Percentiles rank a stretch among this genome's conserved stretches.
These are phyloP conservation scores for Cucurbita pepo DNA, from an alignment of 306 rosid genomes.

Conservation along the genomic window DNA sequence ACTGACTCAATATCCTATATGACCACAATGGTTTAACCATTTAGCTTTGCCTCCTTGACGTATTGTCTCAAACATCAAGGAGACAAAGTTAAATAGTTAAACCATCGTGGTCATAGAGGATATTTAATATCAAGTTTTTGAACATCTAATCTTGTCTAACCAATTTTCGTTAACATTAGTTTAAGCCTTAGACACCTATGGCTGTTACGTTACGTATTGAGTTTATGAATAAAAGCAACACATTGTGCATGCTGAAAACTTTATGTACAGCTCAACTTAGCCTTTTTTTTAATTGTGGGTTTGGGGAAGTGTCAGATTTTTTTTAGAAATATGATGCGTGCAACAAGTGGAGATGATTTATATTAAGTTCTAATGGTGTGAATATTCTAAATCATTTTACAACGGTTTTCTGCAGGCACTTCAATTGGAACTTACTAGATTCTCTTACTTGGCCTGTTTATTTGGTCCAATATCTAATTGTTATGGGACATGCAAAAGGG, in stretches of 20 bases:
- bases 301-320: neutral
- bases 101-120: no score
- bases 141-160: neutral
- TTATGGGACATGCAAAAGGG: conserved; percentile 44
- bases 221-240: neutral
- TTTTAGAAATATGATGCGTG: neutral
- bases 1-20: no score
- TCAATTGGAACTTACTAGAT: conserved; percentile 81
- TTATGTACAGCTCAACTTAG: neutral
- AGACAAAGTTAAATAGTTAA: no score
- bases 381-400: neutral
- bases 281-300: neutral
- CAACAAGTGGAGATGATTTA: neutral
- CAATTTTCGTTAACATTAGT: neutral
- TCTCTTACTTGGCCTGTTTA: conserved; percentile 80
- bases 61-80: no score
- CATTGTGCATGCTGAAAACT: neutral
- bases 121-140: neutral
- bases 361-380: neutral
- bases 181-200: neutral
- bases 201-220: neutral
- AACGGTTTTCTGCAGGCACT: conserved; percentile 31
- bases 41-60: no score
- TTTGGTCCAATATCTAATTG: conserved; percentile 48
- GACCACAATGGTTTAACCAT: no score